Percentiles rank a stretch among this genome's conserved stretches.
These are phyloP conservation scores for Sphaerulina populicola DNA, from an alignment of 2,329 filamentous ascomycete genomes.

Conservation along the genomic window DNA sequence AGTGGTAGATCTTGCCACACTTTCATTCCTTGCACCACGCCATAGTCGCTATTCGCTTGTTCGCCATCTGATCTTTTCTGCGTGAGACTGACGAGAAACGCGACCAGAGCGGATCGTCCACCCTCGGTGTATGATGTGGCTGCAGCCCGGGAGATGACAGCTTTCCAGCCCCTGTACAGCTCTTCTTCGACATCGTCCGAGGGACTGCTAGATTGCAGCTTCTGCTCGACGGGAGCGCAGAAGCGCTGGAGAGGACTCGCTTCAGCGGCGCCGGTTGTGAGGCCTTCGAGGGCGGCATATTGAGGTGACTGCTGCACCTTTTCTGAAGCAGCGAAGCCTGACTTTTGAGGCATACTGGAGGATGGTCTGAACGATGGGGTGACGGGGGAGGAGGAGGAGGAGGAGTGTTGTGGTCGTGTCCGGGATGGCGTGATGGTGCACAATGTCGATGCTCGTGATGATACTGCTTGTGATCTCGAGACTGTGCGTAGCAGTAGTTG, in stretches of 20 bases:
- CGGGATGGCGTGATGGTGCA: background rate
- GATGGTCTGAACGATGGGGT: background rate
- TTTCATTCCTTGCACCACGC: constrained; percentile 19
- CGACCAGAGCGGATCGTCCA: constrained; percentile 5
- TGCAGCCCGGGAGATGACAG: constrained; percentile 20
- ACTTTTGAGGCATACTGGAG: constrained; percentile 16
- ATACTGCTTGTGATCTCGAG: background rate
- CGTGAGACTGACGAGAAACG: constrained; percentile 3
- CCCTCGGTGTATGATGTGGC: constrained; percentile 17
- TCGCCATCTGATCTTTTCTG: constrained; percentile 15
- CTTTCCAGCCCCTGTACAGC: constrained; percentile 20
- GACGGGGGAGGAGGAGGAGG: too few relatives aligned
- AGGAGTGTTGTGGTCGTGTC: background rate
- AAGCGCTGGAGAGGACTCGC: constrained; percentile 15
- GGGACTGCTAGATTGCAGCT: constrained; percentile 9
- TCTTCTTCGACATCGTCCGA: constrained; percentile 19
- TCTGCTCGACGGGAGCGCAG: constrained; percentile 20
- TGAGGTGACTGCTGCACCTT: constrained; percentile 15
- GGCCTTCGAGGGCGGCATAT: constrained; percentile 13
- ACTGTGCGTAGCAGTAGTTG: background rate
- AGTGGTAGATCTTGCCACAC: constrained; percentile 28
- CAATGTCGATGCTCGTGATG: too few relatives aligned
- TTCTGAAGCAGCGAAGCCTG: constrained; percentile 14
- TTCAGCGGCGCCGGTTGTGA: constrained; percentile 9
- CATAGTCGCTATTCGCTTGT: constrained; percentile 12